Percentiles rank a stretch among this genome's conserved stretches.
phyloP scores from a whole-genome alignment of 495 filamentous ascomycete genomes.

The Bombardia bombarda region DNA sequence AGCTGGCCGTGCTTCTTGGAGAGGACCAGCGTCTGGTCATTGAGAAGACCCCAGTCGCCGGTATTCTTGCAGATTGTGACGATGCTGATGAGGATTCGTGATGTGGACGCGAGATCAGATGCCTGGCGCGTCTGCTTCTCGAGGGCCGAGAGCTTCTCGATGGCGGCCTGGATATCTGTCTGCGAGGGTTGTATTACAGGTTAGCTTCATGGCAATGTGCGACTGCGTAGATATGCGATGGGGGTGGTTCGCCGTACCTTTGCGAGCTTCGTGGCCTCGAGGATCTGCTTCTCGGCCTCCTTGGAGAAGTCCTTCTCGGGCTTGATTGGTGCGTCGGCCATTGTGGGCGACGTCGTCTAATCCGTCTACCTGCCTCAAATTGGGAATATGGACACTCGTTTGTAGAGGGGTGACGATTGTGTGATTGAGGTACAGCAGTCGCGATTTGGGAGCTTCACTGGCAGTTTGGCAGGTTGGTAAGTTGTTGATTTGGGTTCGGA shows the following conservation, averaged over 20 bases:
- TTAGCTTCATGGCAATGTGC: constrained; percentile 9
- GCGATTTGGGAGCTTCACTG: too few relatives aligned
- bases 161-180: constrained; percentile 72
- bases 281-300: constrained; percentile 84
- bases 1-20: constrained; percentile 99
- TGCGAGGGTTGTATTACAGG: constrained; percentile 35
- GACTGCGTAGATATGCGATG: too few relatives aligned
- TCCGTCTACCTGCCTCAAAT: too few relatives aligned
- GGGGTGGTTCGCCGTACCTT: constrained; percentile 46
- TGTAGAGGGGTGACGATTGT: too few relatives aligned
- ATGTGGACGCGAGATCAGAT: constrained; percentile 91
- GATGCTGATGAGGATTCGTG: constrained; percentile 74
- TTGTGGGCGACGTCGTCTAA: constrained; percentile 20
- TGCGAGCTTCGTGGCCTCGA: constrained; percentile 78
- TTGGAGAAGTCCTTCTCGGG: constrained; percentile 74
- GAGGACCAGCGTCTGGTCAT: constrained; percentile 89
- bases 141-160: constrained; percentile 83
- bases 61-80: constrained; percentile 91
- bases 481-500: too few relatives aligned
- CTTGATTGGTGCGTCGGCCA: constrained; percentile 44
- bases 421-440: too few relatives aligned
- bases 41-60: constrained; percentile 85
- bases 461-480: too few relatives aligned
- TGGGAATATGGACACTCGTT: too few relatives aligned
- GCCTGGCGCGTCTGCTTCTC: constrained; percentile 98